Base-by-base conservation (phyloP, 371 early-diverging fungal species). In the Entomophthora muscae region DNA sequence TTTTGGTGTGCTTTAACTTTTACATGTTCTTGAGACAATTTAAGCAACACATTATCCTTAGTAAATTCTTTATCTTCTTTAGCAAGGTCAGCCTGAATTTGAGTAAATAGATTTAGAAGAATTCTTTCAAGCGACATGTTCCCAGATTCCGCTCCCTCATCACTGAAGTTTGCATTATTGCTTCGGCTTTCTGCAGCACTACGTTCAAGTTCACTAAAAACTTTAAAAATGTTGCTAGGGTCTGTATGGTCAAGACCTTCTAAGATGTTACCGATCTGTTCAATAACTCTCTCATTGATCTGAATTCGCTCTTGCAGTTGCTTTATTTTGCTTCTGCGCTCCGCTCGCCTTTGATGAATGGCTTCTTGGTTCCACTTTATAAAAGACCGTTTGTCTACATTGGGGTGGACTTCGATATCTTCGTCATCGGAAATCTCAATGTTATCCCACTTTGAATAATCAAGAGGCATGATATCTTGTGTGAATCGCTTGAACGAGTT, bases 381-480 rank as follows among this genome's bases (percentile, higher is more conserved):
- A 81, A 94, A 90, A 23, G 93, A 90, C 29, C 83, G 83, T 67
- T 93, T 93, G 75, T 96, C 97, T 30, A 96, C 92, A 66, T 96
- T 95, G 26, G 97, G 97, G 75, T 93, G 93, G 29, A 80, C 79
- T 71, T 96, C 97, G 68, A 96, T 88, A 70, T 96, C 97, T 32
- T 91, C 91, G 75, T 96, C 97, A 74, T 96, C 97, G 23, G 90
- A 90, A 52, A 96, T 76, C 71, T 96, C 97, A 53, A 96, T 82
- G 63, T 88, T 87, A 73, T 96, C 95, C 97, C 97, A 96, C 76
- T 93, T 93, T 71, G 88, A 85, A 72, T 95, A 95, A 73, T 84
- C 79, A 62, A 88, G 70, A 56, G 73, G 65, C 63, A 65, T 65
- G n/a, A n/a, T n/a, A n/a, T n/a, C n/a, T n/a, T n/a, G n/a, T n/a